These are phyloP conservation scores for Nepenthes alata DNA, from an alignment of 179 eudicot species.

Conservation along the genomic window DNA sequence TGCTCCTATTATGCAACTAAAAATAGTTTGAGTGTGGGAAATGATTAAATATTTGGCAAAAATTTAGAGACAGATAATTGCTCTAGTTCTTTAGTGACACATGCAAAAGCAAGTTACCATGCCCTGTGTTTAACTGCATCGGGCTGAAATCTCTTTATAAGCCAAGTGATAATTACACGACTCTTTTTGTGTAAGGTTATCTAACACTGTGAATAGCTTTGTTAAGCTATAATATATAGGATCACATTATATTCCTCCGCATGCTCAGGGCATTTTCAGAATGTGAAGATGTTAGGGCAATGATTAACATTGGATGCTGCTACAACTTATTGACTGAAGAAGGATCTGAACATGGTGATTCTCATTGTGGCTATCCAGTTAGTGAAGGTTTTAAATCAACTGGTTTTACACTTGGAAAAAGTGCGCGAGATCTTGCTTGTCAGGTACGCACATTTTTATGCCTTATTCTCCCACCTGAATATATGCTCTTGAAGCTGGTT, in stretches of 20 bases:
- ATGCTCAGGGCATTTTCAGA: constrained; percentile 56
- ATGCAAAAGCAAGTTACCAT: too few relatives aligned
- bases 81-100: too few relatives aligned
- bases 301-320: constrained; percentile 88
- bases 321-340: constrained; percentile 82
- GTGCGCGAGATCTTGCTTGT: constrained; percentile 88
- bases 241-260: not conserved
- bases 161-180: too few relatives aligned
- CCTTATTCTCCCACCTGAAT: not conserved
- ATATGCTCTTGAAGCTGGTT: not conserved
- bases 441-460: constrained; percentile 36
- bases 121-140: too few relatives aligned
- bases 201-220: not conserved
- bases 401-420: constrained; percentile 52
- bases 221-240: not conserved
- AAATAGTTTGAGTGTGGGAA: too few relatives aligned
- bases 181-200: not conserved
- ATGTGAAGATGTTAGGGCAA: constrained; percentile 62
- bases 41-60: too few relatives aligned
- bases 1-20: too few relatives aligned
- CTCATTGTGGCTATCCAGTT: constrained; percentile 61
- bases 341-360: constrained; percentile 21
- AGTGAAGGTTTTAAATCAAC: constrained; percentile 52
- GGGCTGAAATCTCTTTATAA: too few relatives aligned
- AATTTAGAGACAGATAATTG: too few relatives aligned